Evolutionary conservation across 495 filamentous ascomycete genomes (phyloP).

Genomic region (Penicillium angulare): DNA sequence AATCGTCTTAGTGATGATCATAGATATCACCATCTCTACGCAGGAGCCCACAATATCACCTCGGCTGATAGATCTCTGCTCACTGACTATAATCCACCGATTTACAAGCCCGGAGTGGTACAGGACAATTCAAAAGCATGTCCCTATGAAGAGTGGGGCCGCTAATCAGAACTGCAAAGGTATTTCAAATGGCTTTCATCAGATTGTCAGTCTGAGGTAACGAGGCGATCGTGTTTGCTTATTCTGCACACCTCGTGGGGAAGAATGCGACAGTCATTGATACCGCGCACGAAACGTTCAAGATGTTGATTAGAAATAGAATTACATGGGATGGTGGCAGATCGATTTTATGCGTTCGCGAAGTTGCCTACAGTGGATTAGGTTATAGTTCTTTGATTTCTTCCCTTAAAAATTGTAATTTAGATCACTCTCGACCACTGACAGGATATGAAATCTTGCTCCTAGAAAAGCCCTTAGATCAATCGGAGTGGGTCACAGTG

Average conservation of each 20-base stretch:
- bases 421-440: no score
- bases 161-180: not conserved
- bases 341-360: not conserved
- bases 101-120: conserved; percentile 71
- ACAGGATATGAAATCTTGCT: no score
- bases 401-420: no score
- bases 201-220: conserved; percentile 60
- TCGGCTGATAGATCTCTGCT: conserved; percentile 66
- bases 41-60: conserved; percentile 78
- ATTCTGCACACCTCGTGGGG: conserved; percentile 17
- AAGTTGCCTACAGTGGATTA: no score
- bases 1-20: no score
- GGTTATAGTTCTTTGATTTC: no score
- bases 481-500: no score
- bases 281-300: not conserved
- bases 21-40: conserved; percentile 69
- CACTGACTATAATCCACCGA: conserved; percentile 71
- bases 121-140: not conserved
- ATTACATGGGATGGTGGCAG: conserved; percentile 8
- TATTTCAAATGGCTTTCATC: conserved; percentile 42
- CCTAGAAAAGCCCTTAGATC: no score
- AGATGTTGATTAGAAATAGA: conserved; percentile 1
- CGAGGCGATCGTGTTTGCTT: conserved; percentile 63
- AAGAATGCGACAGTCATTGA: not conserved
- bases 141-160: not conserved